Conservation (phyloP, 2,329 filamentous ascomycete species). For the Alternaria sp. region DNA sequence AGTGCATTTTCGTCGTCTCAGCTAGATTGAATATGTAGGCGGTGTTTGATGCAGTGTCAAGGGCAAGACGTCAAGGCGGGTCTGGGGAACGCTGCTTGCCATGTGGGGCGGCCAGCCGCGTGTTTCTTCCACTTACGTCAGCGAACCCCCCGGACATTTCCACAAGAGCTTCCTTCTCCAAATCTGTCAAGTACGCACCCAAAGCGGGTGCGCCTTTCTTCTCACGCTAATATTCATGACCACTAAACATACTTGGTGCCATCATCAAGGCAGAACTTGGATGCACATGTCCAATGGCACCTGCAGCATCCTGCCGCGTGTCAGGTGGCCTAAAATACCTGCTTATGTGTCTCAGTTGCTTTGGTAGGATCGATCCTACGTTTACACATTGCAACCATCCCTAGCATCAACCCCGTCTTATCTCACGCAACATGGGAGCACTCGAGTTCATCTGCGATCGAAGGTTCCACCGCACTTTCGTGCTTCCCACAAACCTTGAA, state of each 20-base stretch:
- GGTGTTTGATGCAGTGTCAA: slow-evolving; percentile 3
- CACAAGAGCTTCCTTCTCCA: background rate
- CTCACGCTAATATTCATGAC: background rate
- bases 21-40: slow-evolving; percentile 4
- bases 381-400: background rate
- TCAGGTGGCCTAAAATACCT: slow-evolving; percentile 4
- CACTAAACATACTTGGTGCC: background rate
- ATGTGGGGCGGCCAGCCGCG: slow-evolving; percentile 19
- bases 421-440: slow-evolving; percentile 23
- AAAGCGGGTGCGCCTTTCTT: background rate
- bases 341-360: background rate
- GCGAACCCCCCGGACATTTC: background rate
- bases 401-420: background rate
- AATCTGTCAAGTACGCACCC: background rate
- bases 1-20: slow-evolving; percentile 7
- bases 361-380: background rate
- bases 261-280: background rate
- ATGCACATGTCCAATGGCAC: background rate
- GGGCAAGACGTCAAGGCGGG: slow-evolving; percentile 6
- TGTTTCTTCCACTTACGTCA: slow-evolving; percentile 4
- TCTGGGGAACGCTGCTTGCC: slow-evolving; percentile 13
- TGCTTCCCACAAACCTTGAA: slow-evolving; percentile 35
- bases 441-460: slow-evolving; percentile 43
- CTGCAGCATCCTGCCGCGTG: slow-evolving; percentile 4
- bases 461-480: slow-evolving; percentile 39